Evolutionary conservation across 495 filamentous ascomycete genomes (phyloP).

Genomic region (Aspergillus cristatus): DNA sequence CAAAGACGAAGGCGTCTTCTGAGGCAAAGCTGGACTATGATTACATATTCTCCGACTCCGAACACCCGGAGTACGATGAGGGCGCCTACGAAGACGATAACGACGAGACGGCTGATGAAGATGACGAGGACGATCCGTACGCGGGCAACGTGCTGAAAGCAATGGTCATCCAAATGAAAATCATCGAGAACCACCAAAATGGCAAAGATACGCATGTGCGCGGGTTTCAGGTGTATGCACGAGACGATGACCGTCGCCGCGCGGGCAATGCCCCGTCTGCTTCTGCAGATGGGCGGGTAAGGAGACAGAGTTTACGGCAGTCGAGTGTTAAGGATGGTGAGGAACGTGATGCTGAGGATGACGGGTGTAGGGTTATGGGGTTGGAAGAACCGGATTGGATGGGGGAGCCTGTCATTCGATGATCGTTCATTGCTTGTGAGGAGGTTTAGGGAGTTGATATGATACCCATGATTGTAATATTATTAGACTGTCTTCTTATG

Average conservation of each 20-base stretch:
- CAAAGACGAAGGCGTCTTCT: background rate
- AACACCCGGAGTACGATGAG: conserved; percentile 19
- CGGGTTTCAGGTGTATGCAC: conserved; percentile 82
- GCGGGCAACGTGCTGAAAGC: conserved; percentile 67
- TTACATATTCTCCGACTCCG: conserved; percentile 8
- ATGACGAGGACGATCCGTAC: conserved; percentile 25
- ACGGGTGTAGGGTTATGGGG: conserved; percentile 17
- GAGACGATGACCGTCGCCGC: conserved; percentile 44
- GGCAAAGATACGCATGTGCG: conserved; percentile 97
- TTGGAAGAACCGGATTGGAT: conserved; percentile 51
- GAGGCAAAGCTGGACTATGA: background rate
- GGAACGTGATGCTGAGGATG: conserved; percentile 14
- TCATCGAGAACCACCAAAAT: conserved; percentile 97
- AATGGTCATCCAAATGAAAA: conserved; percentile 75
- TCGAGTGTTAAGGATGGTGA: conserved; percentile 14
- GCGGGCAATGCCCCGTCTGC: conserved; percentile 28
- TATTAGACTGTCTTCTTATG: too few species aligned
- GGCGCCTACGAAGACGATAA: conserved; percentile 22
- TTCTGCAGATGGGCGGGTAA: conserved; percentile 23
- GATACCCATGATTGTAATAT: too few species aligned
- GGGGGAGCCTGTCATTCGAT: conserved; percentile 49
- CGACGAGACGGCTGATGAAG: conserved; percentile 17
- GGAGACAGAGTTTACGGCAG: conserved; percentile 21
- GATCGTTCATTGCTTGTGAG: too few species aligned
- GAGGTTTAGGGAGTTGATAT: too few species aligned